These are phyloP conservation scores for Candida neerlandica DNA, from an alignment of 1,139 yeast species.

Conservation along the genomic window DNA sequence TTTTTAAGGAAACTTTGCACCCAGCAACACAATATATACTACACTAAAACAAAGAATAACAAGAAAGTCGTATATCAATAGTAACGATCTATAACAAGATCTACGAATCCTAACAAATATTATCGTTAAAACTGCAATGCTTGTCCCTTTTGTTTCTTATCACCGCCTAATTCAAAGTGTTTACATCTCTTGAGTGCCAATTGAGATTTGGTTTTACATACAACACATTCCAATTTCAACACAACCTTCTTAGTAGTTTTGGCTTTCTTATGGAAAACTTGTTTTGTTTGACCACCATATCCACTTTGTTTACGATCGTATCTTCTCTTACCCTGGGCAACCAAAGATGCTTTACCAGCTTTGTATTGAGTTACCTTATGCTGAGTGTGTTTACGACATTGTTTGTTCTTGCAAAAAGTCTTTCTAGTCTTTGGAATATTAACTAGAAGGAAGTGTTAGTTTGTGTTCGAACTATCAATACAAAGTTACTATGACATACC, in stretches of 20 bases:
- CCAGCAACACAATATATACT: neutral
- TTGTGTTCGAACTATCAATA: neutral
- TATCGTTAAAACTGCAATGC: constrained; percentile 96
- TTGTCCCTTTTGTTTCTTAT: constrained; percentile 56
- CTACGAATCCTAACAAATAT: neutral
- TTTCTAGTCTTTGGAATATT: constrained; percentile 4
- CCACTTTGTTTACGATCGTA: constrained; percentile 2
- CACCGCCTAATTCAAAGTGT: constrained; percentile 5
- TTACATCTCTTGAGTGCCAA: constrained; percentile 5
- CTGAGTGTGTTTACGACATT: constrained; percentile 4
- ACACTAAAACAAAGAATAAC: neutral
- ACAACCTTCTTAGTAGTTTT: constrained; percentile 3
- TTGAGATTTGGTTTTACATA: constrained; percentile 2
- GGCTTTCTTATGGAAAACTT: constrained; percentile 3
- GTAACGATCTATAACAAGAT: neutral
- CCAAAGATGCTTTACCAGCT: constrained; percentile 2
- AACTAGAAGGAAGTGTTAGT: neutral
- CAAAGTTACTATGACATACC: neutral
- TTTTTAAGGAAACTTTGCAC: constrained; percentile 1
- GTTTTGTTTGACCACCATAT: constrained; percentile 3
- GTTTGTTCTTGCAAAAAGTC: neutral
- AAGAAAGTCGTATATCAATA: neutral
- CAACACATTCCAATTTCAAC: constrained; percentile 4
- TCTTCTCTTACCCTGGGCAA: constrained; percentile 4
- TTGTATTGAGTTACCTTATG: constrained; percentile 4